phyloP scores from a whole-genome alignment of 257 asterid species.

The Petunia secreta region DNA sequence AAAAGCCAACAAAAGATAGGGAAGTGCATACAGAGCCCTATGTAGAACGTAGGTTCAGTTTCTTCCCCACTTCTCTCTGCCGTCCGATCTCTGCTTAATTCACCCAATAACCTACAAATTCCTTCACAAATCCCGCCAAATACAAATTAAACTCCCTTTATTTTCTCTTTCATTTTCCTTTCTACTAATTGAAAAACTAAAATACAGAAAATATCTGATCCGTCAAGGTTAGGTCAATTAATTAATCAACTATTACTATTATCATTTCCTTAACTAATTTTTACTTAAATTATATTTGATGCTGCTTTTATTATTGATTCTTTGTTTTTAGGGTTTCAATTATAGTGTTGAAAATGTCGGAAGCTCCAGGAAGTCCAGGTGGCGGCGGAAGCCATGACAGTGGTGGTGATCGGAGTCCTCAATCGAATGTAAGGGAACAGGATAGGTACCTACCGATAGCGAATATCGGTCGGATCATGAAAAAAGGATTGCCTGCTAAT shows the following conservation, averaged over 20 bases:
- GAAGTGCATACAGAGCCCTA: not conserved
- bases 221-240: conserved; percentile 11
- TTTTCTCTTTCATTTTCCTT: not conserved
- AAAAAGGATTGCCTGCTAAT: conserved; percentile 70
- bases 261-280: no score
- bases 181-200: not conserved
- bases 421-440: conserved; percentile 66
- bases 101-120: not conserved
- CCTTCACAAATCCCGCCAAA: conserved; percentile 18
- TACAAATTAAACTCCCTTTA: not conserved
- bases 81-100: conserved; percentile 9
- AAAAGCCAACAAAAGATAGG: no score
- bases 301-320: not conserved
- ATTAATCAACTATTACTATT: not conserved
- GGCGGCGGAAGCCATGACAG: conserved; percentile 57
- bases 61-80: conserved; percentile 20
- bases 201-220: not conserved
- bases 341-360: conserved; percentile 34
- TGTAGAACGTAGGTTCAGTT: not conserved
- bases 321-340: conserved; percentile 46
- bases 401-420: conserved; percentile 71
- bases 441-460: conserved; percentile 77
- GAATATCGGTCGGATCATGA: conserved; percentile 75
- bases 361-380: conserved; percentile 52
- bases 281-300: not conserved